Percentiles rank a stretch among this genome's conserved stretches.
Conservation (phyloP, 805 yeast species). For the Saccharomycopsis sp. region DNA sequence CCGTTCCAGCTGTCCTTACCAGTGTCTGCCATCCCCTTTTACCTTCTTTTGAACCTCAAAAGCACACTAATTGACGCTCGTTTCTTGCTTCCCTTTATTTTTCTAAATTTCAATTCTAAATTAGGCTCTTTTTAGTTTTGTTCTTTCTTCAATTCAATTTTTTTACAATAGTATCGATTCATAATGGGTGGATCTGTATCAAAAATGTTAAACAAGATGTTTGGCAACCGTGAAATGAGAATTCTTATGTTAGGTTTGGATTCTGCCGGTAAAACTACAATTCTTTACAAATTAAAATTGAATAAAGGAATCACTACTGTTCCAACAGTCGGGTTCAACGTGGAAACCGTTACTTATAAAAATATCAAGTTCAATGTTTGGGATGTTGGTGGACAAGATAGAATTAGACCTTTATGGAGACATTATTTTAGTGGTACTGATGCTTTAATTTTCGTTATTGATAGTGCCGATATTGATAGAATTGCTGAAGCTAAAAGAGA, state of each 20-base stretch:
- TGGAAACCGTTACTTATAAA: constrained; percentile 74
- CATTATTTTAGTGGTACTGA: constrained; percentile 91
- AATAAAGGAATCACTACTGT: constrained; percentile 72
- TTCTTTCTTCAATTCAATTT: too few relatives aligned
- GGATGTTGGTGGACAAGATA: constrained; percentile 96
- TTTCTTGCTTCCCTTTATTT: too few relatives aligned
- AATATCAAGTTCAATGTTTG: constrained; percentile 80
- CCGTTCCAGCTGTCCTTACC: too few relatives aligned
- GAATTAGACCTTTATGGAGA: constrained; percentile 89
- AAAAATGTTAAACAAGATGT: constrained; percentile 31
- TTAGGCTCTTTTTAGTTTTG: too few relatives aligned
- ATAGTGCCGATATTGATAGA: constrained; percentile 63
- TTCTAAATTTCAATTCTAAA: too few relatives aligned
- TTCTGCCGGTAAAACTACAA: constrained; percentile 88
- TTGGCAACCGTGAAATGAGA: constrained; percentile 44
- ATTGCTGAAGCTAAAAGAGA: constrained; percentile 72
- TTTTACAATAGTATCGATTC: too few relatives aligned
- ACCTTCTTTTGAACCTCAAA: too few relatives aligned
- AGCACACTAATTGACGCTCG: too few relatives aligned
- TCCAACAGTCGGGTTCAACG: constrained; percentile 92
- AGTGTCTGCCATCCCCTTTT: too few relatives aligned
- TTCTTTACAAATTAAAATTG: constrained; percentile 70
- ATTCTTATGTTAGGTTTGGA: constrained; percentile 88
- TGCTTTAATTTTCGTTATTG: constrained; percentile 86
- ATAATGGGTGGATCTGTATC: constrained; percentile 27